A percentile compares a stretch with the other conserved stretches of the same genome.
phyloP scores from a whole-genome alignment of 1,284 basidiomycete species.

The Psilocybe mexicana region DNA sequence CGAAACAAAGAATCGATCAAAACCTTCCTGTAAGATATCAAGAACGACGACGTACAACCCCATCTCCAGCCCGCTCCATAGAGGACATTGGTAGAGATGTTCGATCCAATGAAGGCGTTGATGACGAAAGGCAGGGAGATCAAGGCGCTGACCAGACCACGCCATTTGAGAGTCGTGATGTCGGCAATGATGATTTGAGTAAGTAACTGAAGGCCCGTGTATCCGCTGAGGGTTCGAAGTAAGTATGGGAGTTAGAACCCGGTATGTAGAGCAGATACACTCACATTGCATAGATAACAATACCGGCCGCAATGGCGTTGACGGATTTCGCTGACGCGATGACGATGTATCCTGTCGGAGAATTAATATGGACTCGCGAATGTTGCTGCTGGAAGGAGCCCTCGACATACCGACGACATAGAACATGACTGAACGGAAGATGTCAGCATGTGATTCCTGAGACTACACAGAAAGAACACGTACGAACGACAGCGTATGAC shows the following conservation, averaged over 20 bases:
- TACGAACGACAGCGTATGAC: slow-evolving; percentile 66
- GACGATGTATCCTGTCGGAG: slow-evolving; percentile 55
- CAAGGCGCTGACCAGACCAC: slow-evolving; percentile 69
- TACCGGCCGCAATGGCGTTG: slow-evolving; percentile 52
- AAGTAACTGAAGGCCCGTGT: slow-evolving; percentile 70
- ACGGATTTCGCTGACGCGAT: slow-evolving; percentile 66
- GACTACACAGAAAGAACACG: slow-evolving; percentile 31
- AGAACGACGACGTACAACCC: slow-evolving; percentile 53
- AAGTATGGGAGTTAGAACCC: not conserved
- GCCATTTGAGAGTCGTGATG: slow-evolving; percentile 78
- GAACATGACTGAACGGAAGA: slow-evolving; percentile 44
- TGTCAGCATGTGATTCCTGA: not conserved
- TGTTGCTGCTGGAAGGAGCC: not conserved
- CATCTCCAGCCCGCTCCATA: slow-evolving; percentile 68
- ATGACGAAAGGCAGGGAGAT: slow-evolving; percentile 70
- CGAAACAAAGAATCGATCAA: not conserved
- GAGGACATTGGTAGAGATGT: slow-evolving; percentile 62
- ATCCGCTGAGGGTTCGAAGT: slow-evolving; percentile 40
- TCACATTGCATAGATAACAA: slow-evolving; percentile 57
- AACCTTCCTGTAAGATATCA: not conserved
- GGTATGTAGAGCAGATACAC: slow-evolving; percentile 16
- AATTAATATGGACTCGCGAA: not conserved
- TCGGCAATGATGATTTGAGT: slow-evolving; percentile 81
- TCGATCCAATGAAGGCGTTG: slow-evolving; percentile 70
- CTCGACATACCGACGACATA: slow-evolving; percentile 45